phyloP scores from a whole-genome alignment of 1,139 yeast species.

The Candida sanyaensis region DNA sequence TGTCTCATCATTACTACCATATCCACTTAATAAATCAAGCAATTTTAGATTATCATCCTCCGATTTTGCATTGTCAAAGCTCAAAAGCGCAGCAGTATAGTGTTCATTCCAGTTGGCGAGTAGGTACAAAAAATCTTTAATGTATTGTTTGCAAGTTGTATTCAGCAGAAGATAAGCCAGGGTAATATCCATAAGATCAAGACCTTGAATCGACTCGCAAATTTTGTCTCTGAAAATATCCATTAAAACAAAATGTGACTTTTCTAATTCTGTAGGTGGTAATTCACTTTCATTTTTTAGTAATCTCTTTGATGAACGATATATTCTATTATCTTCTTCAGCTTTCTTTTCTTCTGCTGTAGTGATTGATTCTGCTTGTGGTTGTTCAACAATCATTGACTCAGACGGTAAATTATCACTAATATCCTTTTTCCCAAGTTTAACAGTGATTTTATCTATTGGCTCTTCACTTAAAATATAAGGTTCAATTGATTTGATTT shows the following conservation, averaged over 20 bases:
- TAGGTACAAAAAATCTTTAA: slow-evolving; percentile 27
- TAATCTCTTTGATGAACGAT: slow-evolving; percentile 42
- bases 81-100: slow-evolving; percentile 17
- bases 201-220: slow-evolving; percentile 8
- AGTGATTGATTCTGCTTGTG: not conserved
- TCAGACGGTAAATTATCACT: slow-evolving; percentile 8
- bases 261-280: slow-evolving; percentile 20
- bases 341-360: slow-evolving; percentile 10
- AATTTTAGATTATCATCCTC: slow-evolving; percentile 37
- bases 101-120: slow-evolving; percentile 27
- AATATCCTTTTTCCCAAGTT: slow-evolving; percentile 4
- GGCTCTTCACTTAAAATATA: slow-evolving; percentile 52
- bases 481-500: slow-evolving; percentile 45
- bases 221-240: slow-evolving; percentile 11
- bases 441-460: slow-evolving; percentile 40
- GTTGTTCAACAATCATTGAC: not conserved
- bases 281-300: slow-evolving; percentile 25
- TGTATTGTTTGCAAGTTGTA: slow-evolving; percentile 11
- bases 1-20: slow-evolving; percentile 25
- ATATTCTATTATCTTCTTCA: slow-evolving; percentile 25
- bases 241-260: slow-evolving; percentile 25
- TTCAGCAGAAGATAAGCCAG: slow-evolving; percentile 20
- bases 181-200: slow-evolving; percentile 21
- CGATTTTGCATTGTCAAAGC: slow-evolving; percentile 15
- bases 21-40: slow-evolving; percentile 40